Base-by-base conservation (phyloP, 306 rosid genomes). In the Begonia loranthoides region DNA sequence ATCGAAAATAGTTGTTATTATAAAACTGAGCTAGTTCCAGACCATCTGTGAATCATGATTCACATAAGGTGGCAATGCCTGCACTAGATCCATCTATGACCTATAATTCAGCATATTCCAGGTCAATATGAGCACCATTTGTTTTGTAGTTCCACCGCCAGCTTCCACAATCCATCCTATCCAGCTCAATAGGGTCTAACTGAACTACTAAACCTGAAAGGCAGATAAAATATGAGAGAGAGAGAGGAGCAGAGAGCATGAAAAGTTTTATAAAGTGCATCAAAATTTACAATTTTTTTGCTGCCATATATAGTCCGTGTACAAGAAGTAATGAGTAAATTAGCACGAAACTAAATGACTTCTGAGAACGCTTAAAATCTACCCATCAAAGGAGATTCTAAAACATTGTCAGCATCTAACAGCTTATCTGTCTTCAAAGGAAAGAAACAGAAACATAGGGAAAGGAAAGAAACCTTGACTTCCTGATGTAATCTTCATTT, bases 111-210 rank as follows among this genome's bases (percentile, higher is more conserved):
- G 67, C 74, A 43, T 82, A 60, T 63, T 80, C 80, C 61, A 86
- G 76, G 33, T 66, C 68, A 71, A 90, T 72, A 73, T 78, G 81
- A 22, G 76, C 54, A 54, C 76, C 94, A 52, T 68, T 66, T 62
- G 70, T 62, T 74, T 68, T 74, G 83, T 86, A 90, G 60, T 78
- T 60, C 97, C 95, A 82, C 60, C 24, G 70, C 97, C 97, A 90
- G 73, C 86, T 90, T 74, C 95, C 95, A 59, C 66, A 70, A 19
- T 80, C 87, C 80, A 66, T 73, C 81, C 56, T 67, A 51, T 58
- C 64, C 59, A 49, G 72, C 50, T 67, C 85, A 63, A 85, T 78
- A 3, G 80, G 90, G 52, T 70, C 72, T 57, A 78, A 67, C 41
- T 60, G 66, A 64, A 67, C 69, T 9, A 63, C 70, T 17, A 74